Evolutionary conservation across 2,329 filamentous ascomycete species (phyloP), one percentile per base, ranked within the genome.

Genomic region (Dactylellina parvicollis): DNA sequence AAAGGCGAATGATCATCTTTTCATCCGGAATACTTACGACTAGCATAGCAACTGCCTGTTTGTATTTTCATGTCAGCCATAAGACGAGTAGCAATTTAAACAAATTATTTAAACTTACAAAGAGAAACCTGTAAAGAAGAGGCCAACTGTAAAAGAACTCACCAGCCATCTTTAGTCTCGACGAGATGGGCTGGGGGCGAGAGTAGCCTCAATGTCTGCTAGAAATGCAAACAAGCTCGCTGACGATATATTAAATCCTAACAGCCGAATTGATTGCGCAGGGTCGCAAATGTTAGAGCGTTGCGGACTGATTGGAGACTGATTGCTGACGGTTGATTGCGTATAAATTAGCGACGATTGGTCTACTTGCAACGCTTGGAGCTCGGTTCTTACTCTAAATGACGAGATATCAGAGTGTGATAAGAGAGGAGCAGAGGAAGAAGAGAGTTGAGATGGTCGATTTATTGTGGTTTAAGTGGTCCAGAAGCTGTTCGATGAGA

Each of bases 11-110:
- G 9, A 26, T 50, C 14, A 20, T 8, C 3, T n/a, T n/a, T n/a
- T n/a, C n/a, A n/a, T n/a, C n/a, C n/a, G n/a, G n/a, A n/a, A n/a
- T 20, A 56, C 69, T 30, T 42, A 73, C 69, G 18, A 73, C 42
- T 2, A 66, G 26, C 1, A 44, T 20, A 7, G 44, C 46, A 10
- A 66, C 30, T 7, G 28, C 69, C 67, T 73, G 34, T 8, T 2
- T 36, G 16, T 36, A 16, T 14, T 24, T 20, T 9, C 4, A 2
- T 3, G 20, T 56, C 28, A 56, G 36, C 22, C 2, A 26, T 9
- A 1, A 30, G 16, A 3, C 20, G 9, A 26, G 2, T 40, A 10
- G 16, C n/a, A 4, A 28, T 30, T 30, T 32, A n/a, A 10, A 16
- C 26, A n/a, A 8, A 30, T 18, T 24, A 8, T 12, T 18, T 5